Evolutionary conservation across 2,329 filamentous ascomycete species (phyloP).

Genomic region (Aspergillus luchuensis): DNA sequence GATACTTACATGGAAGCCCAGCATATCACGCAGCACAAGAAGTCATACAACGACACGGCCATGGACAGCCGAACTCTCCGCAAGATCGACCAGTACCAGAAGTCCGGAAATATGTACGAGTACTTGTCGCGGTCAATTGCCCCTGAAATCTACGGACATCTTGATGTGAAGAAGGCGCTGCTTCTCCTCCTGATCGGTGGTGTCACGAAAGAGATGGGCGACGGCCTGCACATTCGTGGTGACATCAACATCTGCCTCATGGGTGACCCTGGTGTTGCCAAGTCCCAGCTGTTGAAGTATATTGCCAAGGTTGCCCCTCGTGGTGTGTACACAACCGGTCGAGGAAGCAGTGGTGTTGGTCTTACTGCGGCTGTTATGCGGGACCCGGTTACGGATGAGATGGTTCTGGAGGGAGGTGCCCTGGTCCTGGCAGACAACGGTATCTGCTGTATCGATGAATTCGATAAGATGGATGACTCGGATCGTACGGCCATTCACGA

Average conservation of each 20-base stretch:
- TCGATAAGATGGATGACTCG: conserved; percentile 81
- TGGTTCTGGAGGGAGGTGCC: conserved; percentile 78
- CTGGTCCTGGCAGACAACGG: conserved; percentile 78
- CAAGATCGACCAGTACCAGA: conserved; percentile 81
- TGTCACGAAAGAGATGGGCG: conserved; percentile 93
- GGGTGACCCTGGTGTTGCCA: conserved; percentile 99
- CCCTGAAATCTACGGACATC: conserved; percentile 93
- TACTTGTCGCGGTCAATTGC: conserved; percentile 94
- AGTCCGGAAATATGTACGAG: conserved; percentile 91
- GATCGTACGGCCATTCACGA: conserved; percentile 81
- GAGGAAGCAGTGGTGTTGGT: conserved; percentile 79
- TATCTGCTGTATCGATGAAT: conserved; percentile 83
- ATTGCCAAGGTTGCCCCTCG: conserved; percentile 97
- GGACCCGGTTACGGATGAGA: conserved; percentile 76
- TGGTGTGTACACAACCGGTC: conserved; percentile 80
- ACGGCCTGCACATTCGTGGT: conserved; percentile 98
- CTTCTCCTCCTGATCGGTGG: conserved; percentile 94
- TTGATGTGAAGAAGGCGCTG: conserved; percentile 97
- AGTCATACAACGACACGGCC: conserved; percentile 90
- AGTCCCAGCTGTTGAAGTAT: conserved; percentile 97
- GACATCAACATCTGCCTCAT: conserved; percentile 99
- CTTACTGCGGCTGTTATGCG: conserved; percentile 79
- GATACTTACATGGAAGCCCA: conserved; percentile 97
- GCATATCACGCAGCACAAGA: conserved; percentile 92
- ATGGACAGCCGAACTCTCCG: conserved; percentile 78